Base-by-base conservation (phyloP, 164 flowering plant genomes). In the Piper longum region DNA sequence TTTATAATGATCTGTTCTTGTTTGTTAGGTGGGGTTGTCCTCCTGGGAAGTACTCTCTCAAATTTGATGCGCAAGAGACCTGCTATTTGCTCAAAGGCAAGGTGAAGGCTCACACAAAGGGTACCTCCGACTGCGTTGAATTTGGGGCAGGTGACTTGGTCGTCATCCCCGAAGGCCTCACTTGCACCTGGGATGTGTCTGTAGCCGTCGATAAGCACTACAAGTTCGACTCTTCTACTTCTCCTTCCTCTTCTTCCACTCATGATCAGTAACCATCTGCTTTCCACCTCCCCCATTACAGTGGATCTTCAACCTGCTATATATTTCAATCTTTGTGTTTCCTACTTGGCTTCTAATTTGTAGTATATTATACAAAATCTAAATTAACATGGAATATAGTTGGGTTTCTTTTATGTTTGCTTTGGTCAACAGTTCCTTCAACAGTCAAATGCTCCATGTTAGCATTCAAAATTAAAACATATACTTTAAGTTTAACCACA, bases 181-280 rank as follows among this genome's bases (percentile, higher is more conserved):
- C 83, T 64, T 86, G 92, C 80, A 84, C 89, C 66, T 86, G 92
- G 92, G 89, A 82, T 45, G 92, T 86, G 0, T 81, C 86, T 3
- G 63, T 80, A 4, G 81, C 89, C 11, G 83, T 86, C 36, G 92
- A 86, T 66, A 86, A 86, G 71, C 73, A 80, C 76, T 86, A 86
- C 80, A 84, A 81, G 57, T 86, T 86, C 45, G 88, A 81, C 68
- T 80, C 77, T n/a, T 62, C 82, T 4, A 60, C 19, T 39, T 69
- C 74, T 3, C 43, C 70, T 13, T 18, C 74, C 9, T 57, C 52
- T 48, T 48, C 52, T 48, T 48, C 52, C 14, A 9, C 52, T 48
- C 3, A 5, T 43, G 42, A 62, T 17, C 44, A 61, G 16, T 67
- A 36, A 39, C 44, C 2, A 3, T 11, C 36, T 14, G 9, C 56